Evolutionary conservation across 2,329 filamentous ascomycete genomes (phyloP), one percentile per base, ranked within the genome.

Genomic region (Fusarium brevicatenulatum): DNA sequence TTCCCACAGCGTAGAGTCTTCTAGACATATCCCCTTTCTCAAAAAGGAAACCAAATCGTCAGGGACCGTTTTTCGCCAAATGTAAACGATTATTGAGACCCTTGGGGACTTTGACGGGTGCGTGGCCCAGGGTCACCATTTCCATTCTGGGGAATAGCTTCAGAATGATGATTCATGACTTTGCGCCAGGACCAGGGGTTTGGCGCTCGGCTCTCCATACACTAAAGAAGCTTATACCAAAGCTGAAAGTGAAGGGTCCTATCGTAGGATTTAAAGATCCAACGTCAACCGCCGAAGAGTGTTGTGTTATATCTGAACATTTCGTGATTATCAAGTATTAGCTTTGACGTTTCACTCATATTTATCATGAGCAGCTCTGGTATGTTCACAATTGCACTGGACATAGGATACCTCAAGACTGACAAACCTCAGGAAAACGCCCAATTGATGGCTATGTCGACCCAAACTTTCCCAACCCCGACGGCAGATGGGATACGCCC

Each of bases 401-500:
- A 21, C 4, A 39, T 19, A 15, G 5, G 30, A 34, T 23, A 13
- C 16, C 7, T 43, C 23, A 32, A 25, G 40, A 37, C 37, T 66
- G 18, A 66, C 60, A 60, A 59, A 5, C 15, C 37, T 39, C 18
- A 58, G 65, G 46, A 62, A 57, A 65, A n/a, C 63, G 46, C 47
- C 63, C 67, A 13, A 66, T 72, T 21, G 36, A 79, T 63, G 76
- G 85, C 70, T 88, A 86, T 56, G 79, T 87, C 62, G 86, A 89
- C 74, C 87, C 86, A 39, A 82, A 86, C 77, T 88, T 86, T 63
- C 85, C 86, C 46, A 86, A 85, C 52, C 86, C 86, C 13, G 80
- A 81, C 43, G 83, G 83, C 8, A 73, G 80, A 4, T 82, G 83
- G 75, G 85, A 88, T 75, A 85, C 85, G 4, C 79, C 81, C n/a